Conservation (phyloP, 257 asterid genomes). For the Oldenlandia corymbosa region DNA sequence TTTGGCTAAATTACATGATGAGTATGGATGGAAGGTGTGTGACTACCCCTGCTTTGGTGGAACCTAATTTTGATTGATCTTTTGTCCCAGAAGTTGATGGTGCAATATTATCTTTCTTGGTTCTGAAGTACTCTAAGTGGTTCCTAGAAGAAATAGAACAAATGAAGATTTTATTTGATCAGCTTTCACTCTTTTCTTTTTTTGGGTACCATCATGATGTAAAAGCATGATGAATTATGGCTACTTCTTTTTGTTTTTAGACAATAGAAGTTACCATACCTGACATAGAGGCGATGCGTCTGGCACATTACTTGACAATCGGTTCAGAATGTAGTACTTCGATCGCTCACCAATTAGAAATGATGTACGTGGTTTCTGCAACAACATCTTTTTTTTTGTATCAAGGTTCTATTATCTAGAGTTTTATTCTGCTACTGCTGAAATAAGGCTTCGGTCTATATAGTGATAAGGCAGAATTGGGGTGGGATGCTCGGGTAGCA, state of each 20-base stretch:
- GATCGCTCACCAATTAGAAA: slow-evolving; percentile 42
- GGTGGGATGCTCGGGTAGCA: slow-evolving; percentile 91
- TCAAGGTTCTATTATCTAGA: no score
- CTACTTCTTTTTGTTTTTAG: slow-evolving; percentile 25
- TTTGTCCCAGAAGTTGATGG: not conserved
- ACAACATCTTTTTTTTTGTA: not conserved
- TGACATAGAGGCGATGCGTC: slow-evolving; percentile 82
- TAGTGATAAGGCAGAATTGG: slow-evolving; percentile 41
- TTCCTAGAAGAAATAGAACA: not conserved
- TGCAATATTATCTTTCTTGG: not conserved
- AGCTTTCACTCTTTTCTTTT: not conserved
- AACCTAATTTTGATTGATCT: no score
- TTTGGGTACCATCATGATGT: not conserved
- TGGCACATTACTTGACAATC: slow-evolving; percentile 77
- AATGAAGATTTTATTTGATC: not conserved
- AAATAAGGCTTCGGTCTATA: not conserved
- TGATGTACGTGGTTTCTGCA: slow-evolving; percentile 32
- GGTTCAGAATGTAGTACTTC: slow-evolving; percentile 71
- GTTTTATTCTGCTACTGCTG: not conserved
- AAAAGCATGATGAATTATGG: not conserved
- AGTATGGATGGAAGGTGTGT: slow-evolving; percentile 72
- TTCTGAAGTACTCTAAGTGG: not conserved
- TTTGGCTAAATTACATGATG: slow-evolving; percentile 39
- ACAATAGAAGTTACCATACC: slow-evolving; percentile 75
- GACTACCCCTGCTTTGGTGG: not conserved